Evolutionary conservation across 345 rosid genomes (phyloP).

Genomic region (Brassica rapa): DNA sequence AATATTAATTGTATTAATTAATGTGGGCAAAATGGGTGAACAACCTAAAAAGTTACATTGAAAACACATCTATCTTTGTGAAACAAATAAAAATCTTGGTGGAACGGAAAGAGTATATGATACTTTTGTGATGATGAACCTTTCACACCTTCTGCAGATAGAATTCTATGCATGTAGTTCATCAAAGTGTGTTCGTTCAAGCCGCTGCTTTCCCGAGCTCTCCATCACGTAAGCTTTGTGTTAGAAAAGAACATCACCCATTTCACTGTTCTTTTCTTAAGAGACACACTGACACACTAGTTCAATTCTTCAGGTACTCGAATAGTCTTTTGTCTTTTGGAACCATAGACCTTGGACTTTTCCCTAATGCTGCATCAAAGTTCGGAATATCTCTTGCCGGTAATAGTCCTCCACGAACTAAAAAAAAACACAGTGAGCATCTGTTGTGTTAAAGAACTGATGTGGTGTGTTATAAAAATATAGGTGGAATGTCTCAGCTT

Average conservation of each 20-base stretch:
- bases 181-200: conserved; percentile 61
- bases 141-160: conserved; percentile 53
- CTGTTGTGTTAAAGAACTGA: conserved; percentile 7
- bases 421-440: neutral
- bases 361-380: conserved; percentile 81
- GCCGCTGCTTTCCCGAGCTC: conserved; percentile 79
- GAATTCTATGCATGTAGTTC: conserved; percentile 65
- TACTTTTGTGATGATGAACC: conserved; percentile 3
- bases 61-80: too few relatives aligned
- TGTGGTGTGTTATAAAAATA: conserved; percentile 25
- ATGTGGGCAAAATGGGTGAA: too few relatives aligned
- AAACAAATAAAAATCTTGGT: too few relatives aligned
- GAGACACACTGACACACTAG: conserved; percentile 11
- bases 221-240: conserved; percentile 60
- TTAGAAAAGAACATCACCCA: neutral
- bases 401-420: conserved; percentile 26
- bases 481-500: conserved; percentile 78
- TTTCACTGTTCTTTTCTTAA: conserved; percentile 9
- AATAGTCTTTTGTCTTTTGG: conserved; percentile 83
- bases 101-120: too few relatives aligned
- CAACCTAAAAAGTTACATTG: too few relatives aligned
- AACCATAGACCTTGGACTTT: conserved; percentile 85
- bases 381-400: conserved; percentile 89
- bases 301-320: conserved; percentile 60
- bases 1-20: too few relatives aligned